Evolutionary conservation across 192 early-diverging fungal species (phyloP).

Genomic region (Chytriomyces sp.): DNA sequence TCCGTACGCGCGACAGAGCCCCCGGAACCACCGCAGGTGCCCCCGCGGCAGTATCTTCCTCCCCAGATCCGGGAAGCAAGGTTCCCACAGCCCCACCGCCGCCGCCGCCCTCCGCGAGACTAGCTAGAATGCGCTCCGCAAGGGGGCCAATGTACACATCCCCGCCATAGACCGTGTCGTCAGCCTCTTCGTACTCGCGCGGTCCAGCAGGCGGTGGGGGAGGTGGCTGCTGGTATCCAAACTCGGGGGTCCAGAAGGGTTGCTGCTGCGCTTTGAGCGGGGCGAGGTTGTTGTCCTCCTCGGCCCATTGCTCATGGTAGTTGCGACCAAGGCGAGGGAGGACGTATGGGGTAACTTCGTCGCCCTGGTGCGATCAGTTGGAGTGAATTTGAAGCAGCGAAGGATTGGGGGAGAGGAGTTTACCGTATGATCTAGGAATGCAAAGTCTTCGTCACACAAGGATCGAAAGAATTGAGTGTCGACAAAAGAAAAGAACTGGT

Average conservation of each 20-base stretch:
- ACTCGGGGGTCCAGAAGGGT: constrained; percentile 47
- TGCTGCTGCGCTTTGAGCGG: constrained; percentile 48
- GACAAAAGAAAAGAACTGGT: constrained; percentile 75
- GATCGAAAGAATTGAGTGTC: constrained; percentile 82
- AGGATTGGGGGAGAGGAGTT: neutral
- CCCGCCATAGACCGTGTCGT: constrained; percentile 50
- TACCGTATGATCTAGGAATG: constrained; percentile 64
- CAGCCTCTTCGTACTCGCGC: constrained; percentile 37
- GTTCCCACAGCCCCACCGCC: neutral
- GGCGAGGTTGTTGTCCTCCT: constrained; percentile 49
- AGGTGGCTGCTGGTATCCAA: neutral
- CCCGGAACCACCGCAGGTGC: too few species aligned
- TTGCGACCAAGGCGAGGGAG: constrained; percentile 81
- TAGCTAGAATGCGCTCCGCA: constrained; percentile 74
- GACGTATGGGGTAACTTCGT: constrained; percentile 70
- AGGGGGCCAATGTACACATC: constrained; percentile 69
- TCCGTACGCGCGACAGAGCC: constrained; percentile 6
- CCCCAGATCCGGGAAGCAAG: neutral
- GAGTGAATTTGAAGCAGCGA: neutral
- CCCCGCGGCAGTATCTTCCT: constrained; percentile 43
- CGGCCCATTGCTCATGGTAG: constrained; percentile 66
- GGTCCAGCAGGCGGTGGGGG: neutral
- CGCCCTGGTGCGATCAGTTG: constrained; percentile 33
- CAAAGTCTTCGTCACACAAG: constrained; percentile 79
- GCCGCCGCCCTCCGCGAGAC: constrained; percentile 50